phyloP scores from a whole-genome alignment of 768 basidiomycete genomes.

The Lactifluus volemus region DNA sequence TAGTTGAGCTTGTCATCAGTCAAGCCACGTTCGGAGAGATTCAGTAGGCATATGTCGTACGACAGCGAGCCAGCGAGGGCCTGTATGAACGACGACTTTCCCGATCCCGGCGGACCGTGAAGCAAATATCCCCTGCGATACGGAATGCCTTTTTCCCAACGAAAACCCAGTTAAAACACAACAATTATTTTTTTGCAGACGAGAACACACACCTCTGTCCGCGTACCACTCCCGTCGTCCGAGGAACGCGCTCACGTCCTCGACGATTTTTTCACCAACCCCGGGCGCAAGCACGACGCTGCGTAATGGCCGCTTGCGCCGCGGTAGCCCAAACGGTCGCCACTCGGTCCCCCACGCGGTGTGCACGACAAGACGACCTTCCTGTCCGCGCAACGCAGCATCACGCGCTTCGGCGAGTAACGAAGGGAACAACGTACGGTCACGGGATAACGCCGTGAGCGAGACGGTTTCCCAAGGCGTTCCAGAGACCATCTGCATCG shows the following conservation, averaged over 20 bases:
- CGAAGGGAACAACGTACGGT: conserved; percentile 68
- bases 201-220: conserved; percentile 63
- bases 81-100: conserved; percentile 98
- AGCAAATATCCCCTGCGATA: conserved; percentile 94
- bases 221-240: conserved; percentile 88
- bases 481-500: conserved; percentile 86
- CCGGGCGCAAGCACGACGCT: conserved; percentile 85
- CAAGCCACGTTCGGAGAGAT: conserved; percentile 91
- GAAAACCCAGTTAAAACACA: no score
- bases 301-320: conserved; percentile 73
- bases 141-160: conserved; percentile 67
- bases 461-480: conserved; percentile 97
- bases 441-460: conserved; percentile 84
- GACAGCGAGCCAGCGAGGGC: conserved; percentile 86
- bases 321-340: conserved; percentile 89
- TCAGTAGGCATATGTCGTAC: conserved; percentile 94
- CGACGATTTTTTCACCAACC: conserved; percentile 75
- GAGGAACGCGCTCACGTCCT: conserved; percentile 77
- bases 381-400: conserved; percentile 74
- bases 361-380: conserved; percentile 92
- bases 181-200: no score
- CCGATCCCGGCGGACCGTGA: conserved; percentile 94
- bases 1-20: conserved; percentile 96
- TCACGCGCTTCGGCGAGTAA: conserved; percentile 86
- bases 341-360: conserved; percentile 97